Conservation (phyloP, 345 rosid genomes). For the Erysimum cheiranthoides region DNA sequence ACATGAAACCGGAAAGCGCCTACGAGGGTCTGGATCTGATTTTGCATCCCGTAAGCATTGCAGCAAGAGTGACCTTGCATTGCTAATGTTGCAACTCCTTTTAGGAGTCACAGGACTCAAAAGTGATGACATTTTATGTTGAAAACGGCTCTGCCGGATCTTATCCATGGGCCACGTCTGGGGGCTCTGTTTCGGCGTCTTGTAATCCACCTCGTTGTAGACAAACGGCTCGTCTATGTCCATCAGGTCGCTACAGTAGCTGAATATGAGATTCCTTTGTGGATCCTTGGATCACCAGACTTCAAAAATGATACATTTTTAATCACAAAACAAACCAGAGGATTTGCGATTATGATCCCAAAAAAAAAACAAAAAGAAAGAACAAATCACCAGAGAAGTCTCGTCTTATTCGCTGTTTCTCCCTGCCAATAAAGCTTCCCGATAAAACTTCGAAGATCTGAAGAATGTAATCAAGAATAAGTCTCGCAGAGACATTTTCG, state of each 20-base stretch:
- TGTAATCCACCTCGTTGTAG: slow-evolving; percentile 8
- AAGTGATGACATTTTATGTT: slow-evolving; percentile 38
- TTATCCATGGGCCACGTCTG: slow-evolving; percentile 44
- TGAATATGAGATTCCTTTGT: background rate
- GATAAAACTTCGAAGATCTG: slow-evolving; percentile 6
- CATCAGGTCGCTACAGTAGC: slow-evolving; percentile 27
- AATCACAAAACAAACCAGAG: slow-evolving; percentile 4
- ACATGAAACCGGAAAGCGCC: slow-evolving; percentile 19
- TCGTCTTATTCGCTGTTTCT: background rate
- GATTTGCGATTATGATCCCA: background rate
- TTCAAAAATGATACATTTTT: background rate
- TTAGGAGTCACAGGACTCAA: slow-evolving; percentile 38
- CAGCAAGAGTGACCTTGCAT: slow-evolving; percentile 30
- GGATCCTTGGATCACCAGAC: background rate
- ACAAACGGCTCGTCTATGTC: slow-evolving; percentile 28
- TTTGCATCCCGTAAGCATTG: slow-evolving; percentile 33
- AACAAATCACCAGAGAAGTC: slow-evolving; percentile 25
- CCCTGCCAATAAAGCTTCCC: background rate
- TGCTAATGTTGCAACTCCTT: slow-evolving; percentile 16
- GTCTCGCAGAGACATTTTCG: slow-evolving; percentile 22
- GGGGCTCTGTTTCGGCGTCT: slow-evolving; percentile 32
- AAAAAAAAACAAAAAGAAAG: background rate
- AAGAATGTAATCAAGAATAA: slow-evolving; percentile 2
- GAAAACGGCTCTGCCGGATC: slow-evolving; percentile 26
- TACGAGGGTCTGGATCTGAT: slow-evolving; percentile 39